Percentiles rank a stretch among this genome's conserved stretches.
Evolutionary conservation across 1,284 basidiomycete species (phyloP).

Genomic region (Cystobasidiaceae sp.): DNA sequence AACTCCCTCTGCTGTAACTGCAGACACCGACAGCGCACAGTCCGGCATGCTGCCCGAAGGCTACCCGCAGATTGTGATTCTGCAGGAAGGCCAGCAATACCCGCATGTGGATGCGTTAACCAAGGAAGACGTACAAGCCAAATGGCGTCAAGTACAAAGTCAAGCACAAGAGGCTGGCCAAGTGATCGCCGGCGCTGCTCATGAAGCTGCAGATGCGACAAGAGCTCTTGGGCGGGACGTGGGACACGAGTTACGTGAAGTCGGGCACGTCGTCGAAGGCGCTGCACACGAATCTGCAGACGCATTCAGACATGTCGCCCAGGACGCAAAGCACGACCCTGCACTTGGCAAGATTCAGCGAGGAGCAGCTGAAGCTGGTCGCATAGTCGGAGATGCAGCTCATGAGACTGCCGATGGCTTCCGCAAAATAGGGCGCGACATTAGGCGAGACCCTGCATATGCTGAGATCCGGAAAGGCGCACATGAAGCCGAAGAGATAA

Average conservation of each 20-base stretch:
- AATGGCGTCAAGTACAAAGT: too few relatives aligned
- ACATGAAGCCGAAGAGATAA: background rate
- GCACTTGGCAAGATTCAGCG: background rate
- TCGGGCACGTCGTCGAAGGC: background rate
- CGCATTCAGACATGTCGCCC: background rate
- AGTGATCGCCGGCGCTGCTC: background rate
- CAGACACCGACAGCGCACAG: background rate
- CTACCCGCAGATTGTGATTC: conserved; percentile 21
- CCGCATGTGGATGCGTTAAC: background rate
- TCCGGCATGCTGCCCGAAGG: conserved; percentile 24
- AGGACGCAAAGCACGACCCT: conserved; percentile 13
- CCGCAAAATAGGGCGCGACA: too few relatives aligned
- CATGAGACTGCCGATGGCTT: too few relatives aligned
- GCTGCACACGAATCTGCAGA: background rate
- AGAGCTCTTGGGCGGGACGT: background rate
- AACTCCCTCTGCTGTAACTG: background rate
- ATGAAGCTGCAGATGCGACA: background rate
- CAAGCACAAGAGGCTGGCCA: background rate
- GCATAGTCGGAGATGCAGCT: background rate
- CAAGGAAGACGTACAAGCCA: background rate
- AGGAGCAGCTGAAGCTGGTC: background rate
- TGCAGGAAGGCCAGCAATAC: conserved; percentile 4
- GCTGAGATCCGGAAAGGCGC: background rate
- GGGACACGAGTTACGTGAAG: background rate
- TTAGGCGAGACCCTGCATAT: background rate